Evolutionary conservation across 2,329 filamentous ascomycete species (phyloP), one percentile per base, ranked within the genome.

Genomic region (Aureobasidium mangrovei): DNA sequence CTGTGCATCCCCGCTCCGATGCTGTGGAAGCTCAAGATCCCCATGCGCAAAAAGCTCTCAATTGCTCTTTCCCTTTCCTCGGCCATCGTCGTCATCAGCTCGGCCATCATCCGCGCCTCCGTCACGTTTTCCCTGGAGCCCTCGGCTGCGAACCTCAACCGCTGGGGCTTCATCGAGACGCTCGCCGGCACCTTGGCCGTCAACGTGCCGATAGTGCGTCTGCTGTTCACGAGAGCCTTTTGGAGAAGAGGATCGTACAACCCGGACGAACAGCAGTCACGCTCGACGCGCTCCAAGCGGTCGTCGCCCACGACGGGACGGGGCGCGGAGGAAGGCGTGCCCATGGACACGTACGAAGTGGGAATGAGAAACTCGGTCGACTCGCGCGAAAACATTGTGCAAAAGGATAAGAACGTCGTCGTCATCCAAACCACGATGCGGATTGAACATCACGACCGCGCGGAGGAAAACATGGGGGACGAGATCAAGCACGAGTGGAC

Each of bases 81-180:
- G 1, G 66, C 67, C 24, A 33, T 68, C 7, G 68, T 69, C 52
- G 63, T 69, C 58, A 69, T 69, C 54, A 58, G 60, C 3, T 65
- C 68, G 1, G 67, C 68, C 27, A 62, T 69, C 42, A 60, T 68
- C 9, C 63, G 67, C 5, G 62, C 63, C 33, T 59, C 61, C 26
- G 63, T 63, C 31, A 59, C 61, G 24, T 62, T 67, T 55, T 66
- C 67, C 0, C 57, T 69, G 2, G 56, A 57, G 8, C 66, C 65
- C 0, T 63, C 60, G 1, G 64, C 64, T 3, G 56, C 65, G 9
- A 67, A 62, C 52, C 67, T 69, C 45, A 69, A 71, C 47, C 57
- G 62, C n/a, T 70, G 69, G 69, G 68, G 67, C 10, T 61, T 67
- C 1, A 60, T 68, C 45, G 69, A 71, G 53, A 68, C 65, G 2